These are phyloP conservation scores for Globisporangium nodosum DNA, from an alignment of 352 stramenopile genomes.

Conservation along the genomic window DNA sequence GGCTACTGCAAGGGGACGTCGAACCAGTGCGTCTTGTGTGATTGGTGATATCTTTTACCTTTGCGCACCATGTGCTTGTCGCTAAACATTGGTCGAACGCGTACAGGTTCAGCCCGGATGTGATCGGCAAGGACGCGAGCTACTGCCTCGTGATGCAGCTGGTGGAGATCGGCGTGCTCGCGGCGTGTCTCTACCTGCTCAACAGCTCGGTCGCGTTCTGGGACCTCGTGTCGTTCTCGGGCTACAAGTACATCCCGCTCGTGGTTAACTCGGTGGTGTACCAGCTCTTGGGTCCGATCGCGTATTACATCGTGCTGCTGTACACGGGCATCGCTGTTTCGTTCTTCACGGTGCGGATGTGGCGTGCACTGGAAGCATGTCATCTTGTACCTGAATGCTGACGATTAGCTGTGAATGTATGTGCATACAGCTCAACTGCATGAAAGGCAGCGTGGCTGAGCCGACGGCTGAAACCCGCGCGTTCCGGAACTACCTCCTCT, in stretches of 20 bases:
- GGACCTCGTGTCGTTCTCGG: slow-evolving; percentile 96
- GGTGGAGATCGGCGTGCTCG: slow-evolving; percentile 91
- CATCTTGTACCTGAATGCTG: neutral
- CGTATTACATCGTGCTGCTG: slow-evolving; percentile 92
- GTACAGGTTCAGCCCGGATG: slow-evolving; percentile 93
- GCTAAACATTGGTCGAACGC: neutral
- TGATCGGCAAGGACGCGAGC: slow-evolving; percentile 92
- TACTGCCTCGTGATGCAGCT: slow-evolving; percentile 89
- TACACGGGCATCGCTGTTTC: slow-evolving; percentile 91
- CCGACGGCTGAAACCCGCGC: slow-evolving; percentile 63
- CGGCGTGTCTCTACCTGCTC: slow-evolving; percentile 93
- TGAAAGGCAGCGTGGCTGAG: slow-evolving; percentile 81
- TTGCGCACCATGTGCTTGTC: neutral
- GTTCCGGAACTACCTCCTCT: slow-evolving; percentile 85
- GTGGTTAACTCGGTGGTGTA: slow-evolving; percentile 92
- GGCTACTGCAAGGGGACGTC: slow-evolving; percentile 94
- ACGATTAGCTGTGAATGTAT: slow-evolving; percentile 3
- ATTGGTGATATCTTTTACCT: neutral
- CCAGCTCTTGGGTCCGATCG: slow-evolving; percentile 69
- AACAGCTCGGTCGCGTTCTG: slow-evolving; percentile 91
- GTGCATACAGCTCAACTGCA: slow-evolving; percentile 68
- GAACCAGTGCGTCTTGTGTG: slow-evolving; percentile 58
- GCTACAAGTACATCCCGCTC: slow-evolving; percentile 99
- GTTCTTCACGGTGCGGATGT: slow-evolving; percentile 90
- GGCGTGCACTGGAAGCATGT: no score